Evolutionary conservation across 306 rosid species (phyloP).

Genomic region (Prunus armeniaca): DNA sequence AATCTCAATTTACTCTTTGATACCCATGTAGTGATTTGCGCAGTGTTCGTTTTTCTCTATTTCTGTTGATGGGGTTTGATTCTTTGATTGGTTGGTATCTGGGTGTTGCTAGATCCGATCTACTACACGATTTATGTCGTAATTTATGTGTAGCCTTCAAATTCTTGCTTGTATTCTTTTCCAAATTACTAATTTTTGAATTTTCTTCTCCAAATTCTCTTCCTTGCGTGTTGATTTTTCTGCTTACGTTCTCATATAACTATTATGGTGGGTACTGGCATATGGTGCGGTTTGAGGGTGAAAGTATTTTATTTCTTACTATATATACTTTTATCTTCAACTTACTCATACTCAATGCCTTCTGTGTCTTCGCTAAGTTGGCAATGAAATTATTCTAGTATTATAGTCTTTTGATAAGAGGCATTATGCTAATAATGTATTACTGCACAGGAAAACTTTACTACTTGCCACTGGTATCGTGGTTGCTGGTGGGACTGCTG

Average conservation of each 20-base stretch:
- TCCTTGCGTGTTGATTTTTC: neutral
- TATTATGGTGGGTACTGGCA: neutral
- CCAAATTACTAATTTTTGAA: neutral
- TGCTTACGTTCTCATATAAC: neutral
- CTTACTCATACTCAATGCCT: too few relatives aligned
- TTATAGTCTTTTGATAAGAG: too few relatives aligned
- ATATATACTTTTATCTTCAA: too few relatives aligned
- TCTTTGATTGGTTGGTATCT: neutral
- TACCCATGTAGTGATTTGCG: neutral
- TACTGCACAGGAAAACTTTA: conserved; percentile 64
- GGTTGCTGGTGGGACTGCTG: conserved; percentile 85
- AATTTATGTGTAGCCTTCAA: neutral
- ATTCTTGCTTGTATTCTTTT: neutral
- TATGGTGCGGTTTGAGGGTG: too few relatives aligned
- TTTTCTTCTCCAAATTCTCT: neutral
- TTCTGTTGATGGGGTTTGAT: neutral
- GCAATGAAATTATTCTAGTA: neutral
- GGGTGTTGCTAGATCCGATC: neutral
- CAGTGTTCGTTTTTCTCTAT: neutral
- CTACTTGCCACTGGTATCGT: conserved; percentile 84
- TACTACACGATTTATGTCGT: neutral
- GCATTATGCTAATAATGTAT: conserved; percentile 1
- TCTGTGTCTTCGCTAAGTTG: neutral
- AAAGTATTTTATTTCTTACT: too few relatives aligned
- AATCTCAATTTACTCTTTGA: too few relatives aligned